Conservation (phyloP, 192 early-diverging fungal species). For the Coemansia sp. region DNA sequence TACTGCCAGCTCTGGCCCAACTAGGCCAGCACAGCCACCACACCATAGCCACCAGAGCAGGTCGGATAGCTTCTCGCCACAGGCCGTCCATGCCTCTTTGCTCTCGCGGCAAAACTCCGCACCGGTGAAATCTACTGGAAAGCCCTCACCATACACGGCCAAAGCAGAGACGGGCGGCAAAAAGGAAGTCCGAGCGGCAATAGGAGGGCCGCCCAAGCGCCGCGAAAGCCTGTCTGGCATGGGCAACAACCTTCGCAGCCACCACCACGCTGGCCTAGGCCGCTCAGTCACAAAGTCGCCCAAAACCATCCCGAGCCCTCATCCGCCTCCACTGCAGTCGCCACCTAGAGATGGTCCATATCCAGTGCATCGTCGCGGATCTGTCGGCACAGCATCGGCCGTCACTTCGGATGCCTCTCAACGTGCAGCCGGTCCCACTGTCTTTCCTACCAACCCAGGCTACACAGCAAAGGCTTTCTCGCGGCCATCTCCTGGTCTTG, state of each 20-base stretch:
- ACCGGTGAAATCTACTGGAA: neutral
- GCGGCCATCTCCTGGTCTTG: neutral
- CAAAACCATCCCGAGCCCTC: neutral
- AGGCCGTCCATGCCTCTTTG: neutral
- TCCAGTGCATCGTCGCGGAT: constrained; percentile 22
- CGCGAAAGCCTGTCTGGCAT: constrained; percentile 49
- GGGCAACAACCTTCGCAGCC: constrained; percentile 45
- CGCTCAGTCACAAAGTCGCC: constrained; percentile 19
- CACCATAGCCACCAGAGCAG: neutral
- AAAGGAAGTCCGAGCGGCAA: constrained; percentile 12
- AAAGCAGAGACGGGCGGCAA: neutral
- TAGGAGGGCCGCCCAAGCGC: constrained; percentile 35
- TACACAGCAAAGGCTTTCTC: neutral
- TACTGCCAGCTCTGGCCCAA: constrained; percentile 8
- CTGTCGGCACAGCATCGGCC: constrained; percentile 12
- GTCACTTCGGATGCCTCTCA: constrained; percentile 13
- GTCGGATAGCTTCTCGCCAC: neutral
- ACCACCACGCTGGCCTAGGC: constrained; percentile 26
- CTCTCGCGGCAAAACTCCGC: neutral
- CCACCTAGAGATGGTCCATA: neutral
- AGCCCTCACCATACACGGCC: constrained; percentile 21
- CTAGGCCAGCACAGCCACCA: neutral
- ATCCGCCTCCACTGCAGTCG: neutral
- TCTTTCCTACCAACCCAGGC: constrained; percentile 27
- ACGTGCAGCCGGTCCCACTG: constrained; percentile 8